Conservation (phyloP, 2,329 filamentous ascomycete species). For the Aspergillus fischeri region DNA sequence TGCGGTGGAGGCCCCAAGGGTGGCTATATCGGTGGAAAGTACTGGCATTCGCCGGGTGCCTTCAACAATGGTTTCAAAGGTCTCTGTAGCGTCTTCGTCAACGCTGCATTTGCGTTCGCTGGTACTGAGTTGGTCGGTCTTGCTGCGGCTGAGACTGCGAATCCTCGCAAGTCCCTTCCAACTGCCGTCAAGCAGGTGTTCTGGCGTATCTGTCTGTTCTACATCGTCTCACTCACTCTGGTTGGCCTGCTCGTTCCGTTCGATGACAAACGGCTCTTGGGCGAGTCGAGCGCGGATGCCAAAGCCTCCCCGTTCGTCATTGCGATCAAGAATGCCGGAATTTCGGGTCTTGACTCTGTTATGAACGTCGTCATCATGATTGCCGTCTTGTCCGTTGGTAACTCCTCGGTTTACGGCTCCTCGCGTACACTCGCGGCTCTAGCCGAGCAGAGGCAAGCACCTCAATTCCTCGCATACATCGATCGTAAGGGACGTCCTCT, state of each 20-base stretch:
- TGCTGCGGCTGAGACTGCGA: slow-evolving; percentile 55
- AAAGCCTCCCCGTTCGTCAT: slow-evolving; percentile 90
- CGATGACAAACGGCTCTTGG: slow-evolving; percentile 60
- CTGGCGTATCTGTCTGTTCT: slow-evolving; percentile 90
- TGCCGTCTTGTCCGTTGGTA: slow-evolving; percentile 84
- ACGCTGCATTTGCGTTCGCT: slow-evolving; percentile 59
- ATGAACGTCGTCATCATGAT: slow-evolving; percentile 96
- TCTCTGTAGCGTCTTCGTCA: slow-evolving; percentile 61
- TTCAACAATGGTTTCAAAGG: slow-evolving; percentile 64
- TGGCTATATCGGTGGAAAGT: slow-evolving; percentile 74
- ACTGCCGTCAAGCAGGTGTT: slow-evolving; percentile 91
- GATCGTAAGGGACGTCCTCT: slow-evolving; percentile 78
- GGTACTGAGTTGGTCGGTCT: slow-evolving; percentile 61
- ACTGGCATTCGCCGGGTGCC: slow-evolving; percentile 77
- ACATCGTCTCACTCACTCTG: slow-evolving; percentile 74
- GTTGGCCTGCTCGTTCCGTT: slow-evolving; percentile 81
- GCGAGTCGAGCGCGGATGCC: slow-evolving; percentile 58
- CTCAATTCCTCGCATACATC: slow-evolving; percentile 71
- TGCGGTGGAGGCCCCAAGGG: slow-evolving; percentile 70
- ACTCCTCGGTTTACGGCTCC: slow-evolving; percentile 86
- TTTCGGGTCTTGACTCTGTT: slow-evolving; percentile 73
- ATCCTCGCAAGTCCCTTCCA: slow-evolving; percentile 67
- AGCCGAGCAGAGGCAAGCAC: slow-evolving; percentile 81
- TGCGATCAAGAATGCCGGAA: slow-evolving; percentile 79
- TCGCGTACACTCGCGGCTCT: slow-evolving; percentile 86